These are phyloP conservation scores for Paraphoma chrysanthemicola DNA, from an alignment of 2,329 filamentous ascomycete genomes.

Conservation along the genomic window DNA sequence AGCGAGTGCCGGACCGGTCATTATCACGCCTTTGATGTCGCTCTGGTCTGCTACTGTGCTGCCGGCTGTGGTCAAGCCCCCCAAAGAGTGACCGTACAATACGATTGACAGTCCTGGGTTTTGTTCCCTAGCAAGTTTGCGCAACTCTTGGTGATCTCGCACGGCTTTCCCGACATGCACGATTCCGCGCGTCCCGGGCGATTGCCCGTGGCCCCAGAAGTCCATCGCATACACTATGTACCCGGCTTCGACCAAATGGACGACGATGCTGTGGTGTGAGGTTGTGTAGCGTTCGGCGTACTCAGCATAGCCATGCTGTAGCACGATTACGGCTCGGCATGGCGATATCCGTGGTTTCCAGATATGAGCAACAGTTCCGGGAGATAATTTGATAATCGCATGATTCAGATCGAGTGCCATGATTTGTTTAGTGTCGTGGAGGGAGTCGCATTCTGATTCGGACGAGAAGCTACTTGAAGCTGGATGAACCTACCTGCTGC, in stretches of 20 bases:
- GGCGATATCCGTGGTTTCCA: background rate
- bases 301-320: slow-evolving; percentile 13
- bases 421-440: background rate
- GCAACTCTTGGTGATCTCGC: slow-evolving; percentile 1
- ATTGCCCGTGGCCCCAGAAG: slow-evolving; percentile 6
- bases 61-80: background rate
- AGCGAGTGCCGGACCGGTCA: background rate
- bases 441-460: too few relatives aligned
- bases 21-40: background rate
- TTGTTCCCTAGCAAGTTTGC: background rate
- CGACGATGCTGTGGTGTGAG: slow-evolving; percentile 6
- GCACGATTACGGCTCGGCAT: background rate
- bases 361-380: background rate
- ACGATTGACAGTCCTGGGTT: background rate
- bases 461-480: too few relatives aligned
- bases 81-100: background rate
- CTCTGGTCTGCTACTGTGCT: background rate
- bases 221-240: slow-evolving; percentile 6
- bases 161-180: slow-evolving; percentile 3
- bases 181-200: slow-evolving; percentile 4
- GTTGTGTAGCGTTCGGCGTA: slow-evolving; percentile 6
- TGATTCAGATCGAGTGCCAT: background rate
- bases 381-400: background rate
- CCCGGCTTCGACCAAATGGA: slow-evolving; percentile 1
- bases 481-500: too few relatives aligned